Base-by-base conservation (phyloP, 2,329 filamentous ascomycete species). In the Ustulina deusta region DNA sequence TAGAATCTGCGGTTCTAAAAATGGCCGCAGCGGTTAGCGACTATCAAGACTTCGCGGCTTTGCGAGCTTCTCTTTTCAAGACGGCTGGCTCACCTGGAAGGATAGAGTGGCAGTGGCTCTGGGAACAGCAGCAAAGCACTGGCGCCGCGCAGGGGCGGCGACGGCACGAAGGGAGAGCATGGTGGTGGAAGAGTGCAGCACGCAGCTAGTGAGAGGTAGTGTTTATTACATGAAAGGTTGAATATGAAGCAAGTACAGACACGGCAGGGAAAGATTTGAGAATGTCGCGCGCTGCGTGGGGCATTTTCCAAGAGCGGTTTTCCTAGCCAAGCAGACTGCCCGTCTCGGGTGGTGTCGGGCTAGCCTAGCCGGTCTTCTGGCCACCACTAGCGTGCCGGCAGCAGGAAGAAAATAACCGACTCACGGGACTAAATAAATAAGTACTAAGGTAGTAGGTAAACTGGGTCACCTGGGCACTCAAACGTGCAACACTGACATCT, bases 161-260 rank as follows among this genome's bases (percentile, higher is more conserved):
- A 94, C 88, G 77, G 90, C 89, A 84, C 93, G 91, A 81, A 92
- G 85, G 83, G 92, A 90, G 83, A 97, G 86, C 94, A 97, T 97
- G 79, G 80, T 91, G 86, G 25, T 22, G 59, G 38, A 44, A 51
- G 34, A 15, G 36, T 11, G 51, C 5, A 15, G 40, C 29, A 17
- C 29, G 56, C 49, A 48, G 34, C 57, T 29, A 82, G 74, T 49
- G 57, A 17, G 38, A 42, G 34, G 38, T 58, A 20, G 32, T 69
- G 63, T 56, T 68, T 62, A 66, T 56, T 17, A 13, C n/a, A 27
- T 11, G 61, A 61, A 63, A n/a, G 54, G 68, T 66, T 55, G 61
- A 48, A 46, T 25, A 17, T 36, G 38, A 63, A 54, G 61, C 63
- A 68, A 64, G 49, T 59, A 61, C 60, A 70, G 66, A 66, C 63